These are phyloP conservation scores for Colletotrichum gloeosporioides DNA, from an alignment of 2,329 filamentous ascomycete genomes.

Conservation along the genomic window DNA sequence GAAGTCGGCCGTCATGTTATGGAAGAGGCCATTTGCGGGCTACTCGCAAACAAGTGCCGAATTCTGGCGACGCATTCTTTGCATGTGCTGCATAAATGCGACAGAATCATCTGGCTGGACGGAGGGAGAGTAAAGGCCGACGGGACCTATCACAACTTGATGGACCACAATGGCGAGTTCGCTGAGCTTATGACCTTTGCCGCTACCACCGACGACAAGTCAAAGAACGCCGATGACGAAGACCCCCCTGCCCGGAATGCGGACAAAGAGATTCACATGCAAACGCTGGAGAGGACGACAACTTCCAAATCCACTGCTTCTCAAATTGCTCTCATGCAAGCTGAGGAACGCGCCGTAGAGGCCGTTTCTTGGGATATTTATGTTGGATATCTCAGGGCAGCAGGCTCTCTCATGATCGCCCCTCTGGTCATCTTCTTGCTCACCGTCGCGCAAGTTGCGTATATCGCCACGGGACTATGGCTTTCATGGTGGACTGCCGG, in stretches of 20 bases:
- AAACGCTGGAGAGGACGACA: slow-evolving; percentile 61
- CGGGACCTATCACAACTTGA: slow-evolving; percentile 87
- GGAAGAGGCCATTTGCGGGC: slow-evolving; percentile 88
- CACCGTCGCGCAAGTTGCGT: slow-evolving; percentile 67
- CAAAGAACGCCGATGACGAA: slow-evolving; percentile 14
- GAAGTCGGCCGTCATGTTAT: slow-evolving; percentile 80
- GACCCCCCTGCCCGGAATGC: slow-evolving; percentile 1
- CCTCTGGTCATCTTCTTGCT: slow-evolving; percentile 68
- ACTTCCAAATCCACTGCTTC: slow-evolving; percentile 28
- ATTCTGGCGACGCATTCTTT: slow-evolving; percentile 93
- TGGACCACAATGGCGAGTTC: slow-evolving; percentile 77
- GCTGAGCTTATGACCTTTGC: slow-evolving; percentile 77
- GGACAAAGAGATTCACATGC: slow-evolving; percentile 48
- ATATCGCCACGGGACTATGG: slow-evolving; percentile 76
- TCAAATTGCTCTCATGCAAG: slow-evolving; percentile 67
- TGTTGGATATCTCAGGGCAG: slow-evolving; percentile 75
- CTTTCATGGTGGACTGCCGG: slow-evolving; percentile 89
- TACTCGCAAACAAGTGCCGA: slow-evolving; percentile 86
- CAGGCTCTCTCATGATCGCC: slow-evolving; percentile 72
- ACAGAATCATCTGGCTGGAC: slow-evolving; percentile 92
- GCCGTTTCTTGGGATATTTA: slow-evolving; percentile 84
- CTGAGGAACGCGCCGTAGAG: slow-evolving; percentile 70
- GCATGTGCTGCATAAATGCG: slow-evolving; percentile 87
- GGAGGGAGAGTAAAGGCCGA: slow-evolving; percentile 81
- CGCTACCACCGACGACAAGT: slow-evolving; percentile 31